phyloP scores from a whole-genome alignment of 768 basidiomycete genomes.

The Peribolospora kevripleyi region DNA sequence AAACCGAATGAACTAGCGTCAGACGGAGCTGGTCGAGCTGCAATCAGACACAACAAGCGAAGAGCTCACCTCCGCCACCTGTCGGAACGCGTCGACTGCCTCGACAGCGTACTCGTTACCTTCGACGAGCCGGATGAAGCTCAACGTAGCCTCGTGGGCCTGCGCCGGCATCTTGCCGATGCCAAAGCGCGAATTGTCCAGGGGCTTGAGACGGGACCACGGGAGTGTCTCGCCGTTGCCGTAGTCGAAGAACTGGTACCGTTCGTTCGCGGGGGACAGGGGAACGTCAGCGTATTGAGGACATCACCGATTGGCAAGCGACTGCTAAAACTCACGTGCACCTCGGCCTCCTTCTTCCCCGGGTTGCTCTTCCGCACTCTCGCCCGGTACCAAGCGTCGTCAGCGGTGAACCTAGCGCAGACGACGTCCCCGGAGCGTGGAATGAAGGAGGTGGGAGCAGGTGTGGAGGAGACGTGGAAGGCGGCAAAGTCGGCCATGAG shows the following conservation, averaged over 20 bases:
- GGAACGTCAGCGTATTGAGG: not conserved
- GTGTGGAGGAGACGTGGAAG: conserved; percentile 45
- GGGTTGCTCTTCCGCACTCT: conserved; percentile 66
- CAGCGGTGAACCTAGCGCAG: conserved; percentile 64
- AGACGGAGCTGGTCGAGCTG: not conserved
- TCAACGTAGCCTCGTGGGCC: conserved; percentile 57
- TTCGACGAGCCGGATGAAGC: conserved; percentile 57
- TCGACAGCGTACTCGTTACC: conserved; percentile 73
- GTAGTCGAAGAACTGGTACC: conserved; percentile 29
- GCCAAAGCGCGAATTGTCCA: conserved; percentile 64
- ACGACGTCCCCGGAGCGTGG: conserved; percentile 75
- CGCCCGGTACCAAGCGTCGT: conserved; percentile 89
- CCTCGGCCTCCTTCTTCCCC: conserved; percentile 76
- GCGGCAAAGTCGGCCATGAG: conserved; percentile 82
- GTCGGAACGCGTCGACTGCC: conserved; percentile 61
- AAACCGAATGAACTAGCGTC: not conserved
- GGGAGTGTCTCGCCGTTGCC: conserved; percentile 77
- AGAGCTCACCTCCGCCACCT: conserved; percentile 36
- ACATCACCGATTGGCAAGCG: not conserved
- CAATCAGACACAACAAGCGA: not conserved
- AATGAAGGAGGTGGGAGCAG: conserved; percentile 39
- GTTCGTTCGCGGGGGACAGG: too few relatives aligned
- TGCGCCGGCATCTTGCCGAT: conserved; percentile 42
- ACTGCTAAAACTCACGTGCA: conserved; percentile 32
- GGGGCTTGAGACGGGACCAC: conserved; percentile 52